Base-by-base conservation (phyloP, 176 grass and related monocot genomes). In the Hordeum marinum region DNA sequence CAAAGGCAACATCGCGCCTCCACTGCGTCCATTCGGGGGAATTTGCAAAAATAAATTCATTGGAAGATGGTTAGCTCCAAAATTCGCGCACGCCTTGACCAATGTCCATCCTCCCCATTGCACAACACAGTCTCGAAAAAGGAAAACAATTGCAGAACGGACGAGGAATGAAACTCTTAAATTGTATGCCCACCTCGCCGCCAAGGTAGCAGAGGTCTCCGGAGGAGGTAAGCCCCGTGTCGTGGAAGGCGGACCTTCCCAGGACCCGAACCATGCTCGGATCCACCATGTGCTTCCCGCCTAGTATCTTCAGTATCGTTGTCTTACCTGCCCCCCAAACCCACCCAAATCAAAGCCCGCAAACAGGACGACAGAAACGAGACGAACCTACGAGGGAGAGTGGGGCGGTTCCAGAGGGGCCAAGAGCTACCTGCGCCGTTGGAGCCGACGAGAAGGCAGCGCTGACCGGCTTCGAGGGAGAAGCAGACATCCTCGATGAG, bases 241-340 rank as follows among this genome's bases (percentile, higher is more conserved):
- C 96, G 75, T 99, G 96, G 87, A 99, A 99, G 39, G 93, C 96
- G 34, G 91, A 94, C 61, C 88, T 90, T 40, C 93, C 96, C 71
- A 99, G 78, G 18, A 99, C 66, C 43, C 82, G 88, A 31, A 99
- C 96, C 96, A 96, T 99, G 89, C 87, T 91, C 84, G 86, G 93
- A 90, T 96, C 96, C 75, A 99, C 96, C 96, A 99, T 94, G 90
- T 99, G 96, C 84, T 99, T 99, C 77, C 96, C 96, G 12, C 96
- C 96, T 32, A 99, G 78, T 85, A 96, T 99, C 83, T 99, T 99
- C 74, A 99, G 83, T 65, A 99, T 92, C 79, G 96, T 95, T 85
- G 93, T 96, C 84, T 99, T 99, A 17, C 96, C 96, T 99, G 64
- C 60, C 72, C 31, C 29, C 21, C 46, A 66, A 64, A 42, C 35